Evolutionary conservation across 495 filamentous ascomycete genomes (phyloP).

Genomic region (Penicillium fimorum): DNA sequence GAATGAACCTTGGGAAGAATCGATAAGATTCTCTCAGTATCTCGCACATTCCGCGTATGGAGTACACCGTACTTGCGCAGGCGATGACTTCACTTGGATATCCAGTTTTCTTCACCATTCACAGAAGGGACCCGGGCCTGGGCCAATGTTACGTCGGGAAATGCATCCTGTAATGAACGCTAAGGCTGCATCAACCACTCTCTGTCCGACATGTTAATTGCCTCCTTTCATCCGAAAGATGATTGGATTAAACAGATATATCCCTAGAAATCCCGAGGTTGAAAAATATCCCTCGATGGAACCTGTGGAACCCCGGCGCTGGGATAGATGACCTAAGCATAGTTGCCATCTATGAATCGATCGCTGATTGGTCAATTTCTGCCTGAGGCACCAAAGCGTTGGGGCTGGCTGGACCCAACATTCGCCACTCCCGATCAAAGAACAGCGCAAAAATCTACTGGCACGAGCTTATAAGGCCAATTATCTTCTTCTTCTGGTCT

Average conservation of each 20-base stretch:
- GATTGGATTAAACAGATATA: background rate
- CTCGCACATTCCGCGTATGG: background rate
- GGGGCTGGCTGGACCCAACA: conserved; percentile 36
- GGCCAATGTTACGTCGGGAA: background rate
- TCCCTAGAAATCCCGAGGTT: conserved; percentile 5
- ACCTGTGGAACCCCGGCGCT: background rate
- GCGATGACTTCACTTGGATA: background rate
- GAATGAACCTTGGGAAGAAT: background rate
- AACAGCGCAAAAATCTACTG: conserved; percentile 4
- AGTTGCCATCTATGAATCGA: conserved; percentile 7
- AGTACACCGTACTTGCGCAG: background rate
- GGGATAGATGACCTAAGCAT: background rate
- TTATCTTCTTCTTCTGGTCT: conserved; percentile 6
- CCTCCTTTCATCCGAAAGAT: background rate
- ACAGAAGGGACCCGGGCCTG: background rate
- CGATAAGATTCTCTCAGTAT: background rate
- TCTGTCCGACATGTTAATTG: background rate
- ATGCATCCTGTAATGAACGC: background rate
- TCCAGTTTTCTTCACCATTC: background rate
- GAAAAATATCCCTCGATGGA: background rate
- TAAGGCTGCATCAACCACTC: background rate
- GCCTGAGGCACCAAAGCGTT: conserved; percentile 31
- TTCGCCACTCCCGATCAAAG: conserved; percentile 21
- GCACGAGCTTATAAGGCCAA: background rate
- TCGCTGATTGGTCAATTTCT: background rate